Evolutionary conservation across 495 filamentous ascomycete species (phyloP).

Genomic region (Aspergillus taichungensis): DNA sequence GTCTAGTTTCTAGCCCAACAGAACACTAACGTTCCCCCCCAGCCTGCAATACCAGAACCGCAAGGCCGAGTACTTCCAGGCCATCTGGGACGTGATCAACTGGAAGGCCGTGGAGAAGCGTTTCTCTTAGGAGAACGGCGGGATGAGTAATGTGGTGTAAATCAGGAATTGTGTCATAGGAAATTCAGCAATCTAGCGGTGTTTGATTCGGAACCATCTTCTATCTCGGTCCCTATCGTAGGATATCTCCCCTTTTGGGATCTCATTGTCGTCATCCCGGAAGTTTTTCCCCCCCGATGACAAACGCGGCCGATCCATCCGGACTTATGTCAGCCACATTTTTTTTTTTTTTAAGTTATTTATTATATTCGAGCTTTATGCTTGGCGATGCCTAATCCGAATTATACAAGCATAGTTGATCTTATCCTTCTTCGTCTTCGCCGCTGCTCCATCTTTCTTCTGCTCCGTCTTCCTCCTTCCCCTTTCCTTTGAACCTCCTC

Average conservation of each 20-base stretch:
- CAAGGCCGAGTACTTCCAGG: slow-evolving; percentile 95
- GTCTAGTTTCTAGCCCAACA: slow-evolving; percentile 22
- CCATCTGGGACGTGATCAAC: slow-evolving; percentile 96
- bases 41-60: slow-evolving; percentile 96
- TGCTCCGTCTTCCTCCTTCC: neutral
- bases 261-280: no score
- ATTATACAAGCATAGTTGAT: neutral
- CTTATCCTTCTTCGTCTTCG: slow-evolving; percentile 1
- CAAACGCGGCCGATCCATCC: no score
- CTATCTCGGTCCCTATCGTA: no score
- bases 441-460: neutral
- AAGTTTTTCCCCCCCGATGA: no score
- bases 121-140: slow-evolving; percentile 37
- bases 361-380: slow-evolving; percentile 2
- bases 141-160: neutral
- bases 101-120: slow-evolving; percentile 92
- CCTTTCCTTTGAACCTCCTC: neutral
- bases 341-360: neutral
- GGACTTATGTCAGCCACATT: no score
- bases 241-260: no score
- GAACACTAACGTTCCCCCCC: slow-evolving; percentile 24
- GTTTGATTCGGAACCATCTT: no score
- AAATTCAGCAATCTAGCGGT: no score
- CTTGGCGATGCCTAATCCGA: neutral
- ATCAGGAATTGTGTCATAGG: no score